Evolutionary conservation across 768 basidiomycete genomes (phyloP), one percentile per base, ranked within the genome.

Genomic region (Trametes elegans): DNA sequence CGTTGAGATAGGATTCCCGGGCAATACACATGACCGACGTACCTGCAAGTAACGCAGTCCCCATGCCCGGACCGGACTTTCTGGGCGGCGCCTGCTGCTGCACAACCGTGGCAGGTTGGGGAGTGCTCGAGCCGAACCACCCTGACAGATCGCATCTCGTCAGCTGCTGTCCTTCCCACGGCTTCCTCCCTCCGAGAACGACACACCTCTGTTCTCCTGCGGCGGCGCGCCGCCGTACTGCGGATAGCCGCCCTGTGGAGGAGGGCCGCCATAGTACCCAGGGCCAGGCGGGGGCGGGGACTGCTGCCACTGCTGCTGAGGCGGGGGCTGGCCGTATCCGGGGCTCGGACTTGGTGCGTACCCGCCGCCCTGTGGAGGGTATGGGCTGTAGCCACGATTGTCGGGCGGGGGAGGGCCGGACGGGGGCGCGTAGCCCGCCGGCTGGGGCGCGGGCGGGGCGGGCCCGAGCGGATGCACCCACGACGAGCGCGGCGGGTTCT

Each of bases 391-490:
- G 29, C 57, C 61, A 40, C 69, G 70, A 61, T 71, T 69, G 21
- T 67, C 55, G 16, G 70, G 70, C 1, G 81, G 78, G 0, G 85
- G 84, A 8, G 80, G 73, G 18, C 77, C 76, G 0, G 60, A 38
- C 0, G 78, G 74, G 13, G 75, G 64, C 2, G 58, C 66, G 49
- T 61, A 79, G 27, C 39, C 43, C 1, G 53, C 49, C 0, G 67
- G 64, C 7, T 75, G 76, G 21, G 58, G 64, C 7, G 66, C 43
- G 16, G 70, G 61, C 7, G 69, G 67, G 3, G 76, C 69, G 5
- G 81, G 74, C 3, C 83, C 85, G n/a, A 78, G 68, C 0, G 89
- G 89, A 61, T 90, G 89, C 0, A 71, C 74, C 89, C 89, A 91
- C 13, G 76, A 79, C 32, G 85, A 81, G 18, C 78, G 76, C 0